Evolutionary conservation across 495 filamentous ascomycete genomes (phyloP).

Genomic region (Acidiella bohemica): DNA sequence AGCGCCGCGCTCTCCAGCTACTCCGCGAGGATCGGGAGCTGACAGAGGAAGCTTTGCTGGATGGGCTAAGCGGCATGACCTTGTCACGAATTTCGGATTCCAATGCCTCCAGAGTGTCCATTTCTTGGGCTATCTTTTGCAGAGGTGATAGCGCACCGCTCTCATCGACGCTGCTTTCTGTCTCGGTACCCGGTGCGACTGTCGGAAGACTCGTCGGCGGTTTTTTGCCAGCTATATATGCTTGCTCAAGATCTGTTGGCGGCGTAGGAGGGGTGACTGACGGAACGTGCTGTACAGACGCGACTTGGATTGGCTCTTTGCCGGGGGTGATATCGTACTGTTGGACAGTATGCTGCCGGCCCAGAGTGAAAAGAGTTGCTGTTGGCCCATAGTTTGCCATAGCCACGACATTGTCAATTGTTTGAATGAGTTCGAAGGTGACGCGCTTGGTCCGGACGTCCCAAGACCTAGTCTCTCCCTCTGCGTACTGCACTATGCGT

Average conservation of each 20-base stretch:
- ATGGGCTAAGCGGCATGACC: conserved; percentile 32
- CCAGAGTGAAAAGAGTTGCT: conserved; percentile 84
- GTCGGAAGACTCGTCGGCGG: conserved; percentile 31
- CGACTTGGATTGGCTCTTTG: conserved; percentile 49
- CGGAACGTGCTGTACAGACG: conserved; percentile 71
- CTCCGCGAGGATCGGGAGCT: conserved; percentile 35
- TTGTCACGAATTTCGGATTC: conserved; percentile 37
- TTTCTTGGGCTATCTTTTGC: conserved; percentile 47
- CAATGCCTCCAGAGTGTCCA: conserved; percentile 43
- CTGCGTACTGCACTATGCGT: conserved; percentile 80
- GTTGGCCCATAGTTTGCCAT: conserved; percentile 79
- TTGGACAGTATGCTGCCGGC: conserved; percentile 75
- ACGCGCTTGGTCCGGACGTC: conserved; percentile 95
- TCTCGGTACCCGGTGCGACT: conserved; percentile 34
- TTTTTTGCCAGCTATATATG: too few species aligned
- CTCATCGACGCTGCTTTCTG: conserved; percentile 50
- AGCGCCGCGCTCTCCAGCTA: conserved; percentile 24
- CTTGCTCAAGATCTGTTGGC: conserved; percentile 63
- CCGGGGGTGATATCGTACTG: conserved; percentile 79
- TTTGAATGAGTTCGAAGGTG: conserved; percentile 74
- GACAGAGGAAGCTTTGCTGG: conserved; percentile 29
- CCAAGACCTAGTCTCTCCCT: conserved; percentile 84
- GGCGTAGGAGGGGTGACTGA: conserved; percentile 60
- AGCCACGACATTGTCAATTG: conserved; percentile 64
- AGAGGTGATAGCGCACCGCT: conserved; percentile 40